Evolutionary conservation across 192 early-diverging fungal species (phyloP), one percentile per base, ranked within the genome.

Genomic region (Podila epicladia): DNA sequence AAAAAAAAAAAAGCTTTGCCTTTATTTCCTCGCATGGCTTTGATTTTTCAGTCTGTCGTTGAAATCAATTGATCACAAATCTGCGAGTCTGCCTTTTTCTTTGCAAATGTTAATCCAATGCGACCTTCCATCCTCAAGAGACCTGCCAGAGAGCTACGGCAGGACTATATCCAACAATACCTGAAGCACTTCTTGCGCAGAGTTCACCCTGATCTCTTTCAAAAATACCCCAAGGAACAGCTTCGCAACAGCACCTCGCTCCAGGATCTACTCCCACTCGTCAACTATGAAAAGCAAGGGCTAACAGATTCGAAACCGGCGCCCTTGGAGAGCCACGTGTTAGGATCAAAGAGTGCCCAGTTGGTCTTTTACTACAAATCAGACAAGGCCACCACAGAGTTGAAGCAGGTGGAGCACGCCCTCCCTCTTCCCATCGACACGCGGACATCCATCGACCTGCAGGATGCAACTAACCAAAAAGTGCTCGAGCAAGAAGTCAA

Each of bases 191-290:
- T 80, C 48, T 67, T 80, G 0, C 77, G 77, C 38, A 67, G 33
- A 19, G 77, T 80, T 0, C 77, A 80, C 19, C 77, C 77, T 5
- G 77, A 80, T 15, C 49, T 80, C 24, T 80, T 80, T 65, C 77
- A 73, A 38, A 58, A 73, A 33, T 57, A 73, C n/a, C 77, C 77
- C 33, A 73, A 72, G 29, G 77, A 80, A 17, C 77, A 80, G 22
- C 77, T 80, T 33, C 70, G 53, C 51, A 80, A 80, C 58, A 73
- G 77, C 24, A 32, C 58, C 29, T 69, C 77, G 13, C 58, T 80
- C 9, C 77, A 80, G 59, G 70, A 69, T 29, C 48, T 80, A 2
- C 17, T 80, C 4, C 77, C 77, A 1, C 37, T 73, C 19, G 77
- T 80, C 33, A 24, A 32, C 11, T 29, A 58, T 31, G 55, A 67